These are phyloP conservation scores for Powellomyces hirtus DNA, from an alignment of 192 early-diverging fungal genomes.

Conservation along the genomic window DNA sequence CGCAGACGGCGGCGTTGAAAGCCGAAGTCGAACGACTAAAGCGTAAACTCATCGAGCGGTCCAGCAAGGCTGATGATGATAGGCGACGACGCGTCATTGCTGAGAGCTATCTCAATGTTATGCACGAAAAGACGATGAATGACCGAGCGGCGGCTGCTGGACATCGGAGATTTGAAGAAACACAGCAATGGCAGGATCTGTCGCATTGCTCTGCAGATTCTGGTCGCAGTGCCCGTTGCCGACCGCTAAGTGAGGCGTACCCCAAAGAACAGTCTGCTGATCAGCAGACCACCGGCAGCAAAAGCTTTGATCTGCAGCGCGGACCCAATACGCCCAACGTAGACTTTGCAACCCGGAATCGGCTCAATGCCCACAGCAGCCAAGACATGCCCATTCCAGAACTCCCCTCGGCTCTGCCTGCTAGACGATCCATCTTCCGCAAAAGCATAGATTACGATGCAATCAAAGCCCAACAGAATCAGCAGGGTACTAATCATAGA, in stretches of 20 bases:
- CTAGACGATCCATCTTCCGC: background rate
- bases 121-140: background rate
- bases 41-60: background rate
- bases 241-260: too few relatives aligned
- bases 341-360: too few relatives aligned
- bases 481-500: too few relatives aligned
- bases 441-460: background rate
- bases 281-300: slow-evolving; percentile 2
- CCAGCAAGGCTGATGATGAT: background rate
- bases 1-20: background rate
- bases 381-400: too few relatives aligned
- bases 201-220: too few relatives aligned
- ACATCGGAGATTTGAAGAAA: background rate
- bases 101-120: background rate
- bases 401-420: too few relatives aligned
- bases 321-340: too few relatives aligned
- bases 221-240: too few relatives aligned
- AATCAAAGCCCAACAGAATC: too few relatives aligned
- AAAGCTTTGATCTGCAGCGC: slow-evolving; percentile 1
- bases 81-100: background rate
- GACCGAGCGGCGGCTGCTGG: background rate
- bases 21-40: slow-evolving; percentile 7
- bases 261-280: too few relatives aligned
- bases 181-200: too few relatives aligned
- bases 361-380: too few relatives aligned